phyloP scores from a whole-genome alignment of 257 asterid species.

The Solanum bulbocastanum region DNA sequence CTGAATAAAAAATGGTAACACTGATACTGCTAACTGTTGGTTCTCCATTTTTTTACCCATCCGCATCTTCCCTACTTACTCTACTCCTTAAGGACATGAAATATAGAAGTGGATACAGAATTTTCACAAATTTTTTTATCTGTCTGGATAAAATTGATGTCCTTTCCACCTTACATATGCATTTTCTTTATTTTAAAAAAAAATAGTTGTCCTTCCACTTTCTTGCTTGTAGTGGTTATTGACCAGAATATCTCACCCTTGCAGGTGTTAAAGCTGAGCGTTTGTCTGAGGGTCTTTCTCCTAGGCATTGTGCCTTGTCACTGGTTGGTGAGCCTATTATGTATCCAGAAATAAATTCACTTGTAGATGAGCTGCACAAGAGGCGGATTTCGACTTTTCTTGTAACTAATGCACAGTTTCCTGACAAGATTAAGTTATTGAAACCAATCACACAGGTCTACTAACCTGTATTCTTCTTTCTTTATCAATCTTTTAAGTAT shows the following conservation, averaged over 20 bases:
- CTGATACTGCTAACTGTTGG: not conserved
- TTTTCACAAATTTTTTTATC: not conserved
- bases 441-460: constrained; percentile 84
- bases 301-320: constrained; percentile 95
- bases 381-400: constrained; percentile 91
- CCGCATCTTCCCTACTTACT: not conserved
- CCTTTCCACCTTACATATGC: not conserved
- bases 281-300: constrained; percentile 86
- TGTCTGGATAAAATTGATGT: not conserved
- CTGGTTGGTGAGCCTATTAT: constrained; percentile 98
- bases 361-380: constrained; percentile 75
- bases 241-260: constrained; percentile 7
- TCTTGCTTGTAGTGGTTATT: not conserved
- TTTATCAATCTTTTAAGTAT: constrained; percentile 6
- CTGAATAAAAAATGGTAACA: not conserved
- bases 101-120: not conserved
- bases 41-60: not conserved
- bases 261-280: constrained; percentile 87
- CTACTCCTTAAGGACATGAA: not conserved
- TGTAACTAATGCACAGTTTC: constrained; percentile 97
- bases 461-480: not conserved
- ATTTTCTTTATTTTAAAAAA: not conserved
- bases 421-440: constrained; percentile 66
- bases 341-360: constrained; percentile 93
- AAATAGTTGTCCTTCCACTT: not conserved